Evolutionary conservation across 192 early-diverging fungal species (phyloP), one percentile per base, ranked within the genome.

Genomic region (Linnemannia schmuckeri): DNA sequence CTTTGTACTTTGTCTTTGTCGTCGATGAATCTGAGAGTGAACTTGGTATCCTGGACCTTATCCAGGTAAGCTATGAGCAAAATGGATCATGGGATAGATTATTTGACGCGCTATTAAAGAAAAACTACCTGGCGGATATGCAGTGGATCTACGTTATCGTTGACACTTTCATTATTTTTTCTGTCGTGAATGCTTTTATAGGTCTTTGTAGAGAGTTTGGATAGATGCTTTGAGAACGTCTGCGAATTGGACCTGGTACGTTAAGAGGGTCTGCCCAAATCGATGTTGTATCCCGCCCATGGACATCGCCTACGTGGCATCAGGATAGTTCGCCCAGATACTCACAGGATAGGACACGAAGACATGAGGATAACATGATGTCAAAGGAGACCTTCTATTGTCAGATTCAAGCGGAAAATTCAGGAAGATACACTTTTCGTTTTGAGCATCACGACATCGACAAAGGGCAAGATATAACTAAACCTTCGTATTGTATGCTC

Each of bases 1-100:
- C 98, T 0, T 89, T 99, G n/a, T 99, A 97, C 85, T 99, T 99
- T 93, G 96, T 97, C 7, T 99, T 99, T 91, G 96, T 99, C 0
- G 98, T 98, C 0, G 98, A 99, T 85, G 94, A 95, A 41, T 96
- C 96, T 20, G 98, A 99, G 87, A 97, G 97, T 79, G 98, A 99
- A 79, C 92, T 99, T 33, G 98, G 97, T 63, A 98, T 99, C 69
- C 81, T 98, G 77, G 98, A 99, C 79, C 85, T 99, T 61, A 99
- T 99, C 70, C 98, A 99, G 87, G 96, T 95, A 81, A 76, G 49
- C 37, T 2, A 6, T 38, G 33, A 5, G 30, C 30, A 46, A 4
- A 37, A 37, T 37, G 37, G 37, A 37, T 37, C 37, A 3, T 37
- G 37, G 3, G 37, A 37, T 37, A 3, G 1, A 37, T 18, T 27